Base-by-base conservation (phyloP, 257 asterid species). In the Anisodus acutangulus region DNA sequence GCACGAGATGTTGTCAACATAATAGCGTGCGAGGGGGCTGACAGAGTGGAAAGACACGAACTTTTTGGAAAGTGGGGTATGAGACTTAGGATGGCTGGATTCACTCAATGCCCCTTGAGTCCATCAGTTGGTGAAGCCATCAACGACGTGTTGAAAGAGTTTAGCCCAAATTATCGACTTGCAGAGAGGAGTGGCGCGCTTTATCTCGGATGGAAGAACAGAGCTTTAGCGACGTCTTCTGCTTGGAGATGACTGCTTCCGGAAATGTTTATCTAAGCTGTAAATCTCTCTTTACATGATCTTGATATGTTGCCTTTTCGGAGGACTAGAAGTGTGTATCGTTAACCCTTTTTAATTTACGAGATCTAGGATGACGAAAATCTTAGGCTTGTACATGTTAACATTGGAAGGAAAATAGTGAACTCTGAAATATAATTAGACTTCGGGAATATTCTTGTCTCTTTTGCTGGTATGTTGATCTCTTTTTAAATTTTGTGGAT, bases 11-110 rank as follows among this genome's bases (percentile, higher is more conserved):
- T 95, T 0, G 99, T 95, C 47, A 95, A 95, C 89, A 90, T 94
- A 26, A 85, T 95, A 41, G 97, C 99, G 0, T 95, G 99, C 17
- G 99, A 95, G 91, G 99, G 97, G 66, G 82, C 66, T 0, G 99
- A 94, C 7, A 87, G 99, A 83, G 93, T 94, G 60, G 99, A 95
- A 81, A 93, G 99, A 85, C 99, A 95, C 6, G 99, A 95, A 86
- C 88, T 87, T n/a, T 94, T 93, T 16, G 94, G 97, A 6, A 93
- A 95, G 91, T 95, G 99, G 99, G 87, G 92, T 67, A 16, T 62
- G 87, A 90, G 99, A 70, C 88, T 95, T 17, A 43, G 26, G 51
- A 95, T 94, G 98, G 99, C 97, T 1, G 97, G 98, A 63, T 95
- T 95, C 86, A 16, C 86, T 13, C 93, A 83, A 2, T 64, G 90